Conservation (phyloP, 129 eudicot species). For the Scalesia atractyloides region DNA sequence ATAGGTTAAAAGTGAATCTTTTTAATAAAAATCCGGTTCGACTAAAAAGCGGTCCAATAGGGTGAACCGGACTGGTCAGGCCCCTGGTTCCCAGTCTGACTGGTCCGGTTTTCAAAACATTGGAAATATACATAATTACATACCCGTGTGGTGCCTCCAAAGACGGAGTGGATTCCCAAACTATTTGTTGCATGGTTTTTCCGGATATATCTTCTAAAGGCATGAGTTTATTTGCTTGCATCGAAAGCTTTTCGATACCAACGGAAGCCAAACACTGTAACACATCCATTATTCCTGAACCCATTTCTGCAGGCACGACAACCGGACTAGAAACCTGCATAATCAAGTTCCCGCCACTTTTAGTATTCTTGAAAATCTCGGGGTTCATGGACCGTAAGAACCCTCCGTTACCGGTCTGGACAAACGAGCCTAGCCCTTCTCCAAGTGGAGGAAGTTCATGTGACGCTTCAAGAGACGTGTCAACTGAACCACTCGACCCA, state of each 20-base stretch:
- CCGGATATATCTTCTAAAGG: conserved; percentile 95
- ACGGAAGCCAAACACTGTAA: conserved; percentile 77
- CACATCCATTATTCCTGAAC: conserved; percentile 82
- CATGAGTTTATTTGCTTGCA: conserved; percentile 91
- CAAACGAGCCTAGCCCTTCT: conserved; percentile 83
- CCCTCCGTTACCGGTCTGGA: conserved; percentile 81
- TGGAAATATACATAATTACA: background rate
- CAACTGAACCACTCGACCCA: conserved; percentile 65
- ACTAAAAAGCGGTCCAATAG: too few relatives aligned
- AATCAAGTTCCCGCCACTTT: conserved; percentile 74
- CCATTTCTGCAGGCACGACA: conserved; percentile 98
- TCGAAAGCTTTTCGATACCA: conserved; percentile 90
- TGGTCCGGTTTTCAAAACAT: too few relatives aligned
- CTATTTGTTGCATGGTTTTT: conserved; percentile 77
- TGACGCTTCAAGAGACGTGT: conserved; percentile 55
- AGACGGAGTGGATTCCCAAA: conserved; percentile 64
- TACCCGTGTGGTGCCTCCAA: conserved; percentile 62
- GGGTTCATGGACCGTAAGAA: conserved; percentile 92
- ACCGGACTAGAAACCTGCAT: conserved; percentile 97
- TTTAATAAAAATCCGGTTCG: too few relatives aligned
- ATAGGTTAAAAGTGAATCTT: too few relatives aligned
- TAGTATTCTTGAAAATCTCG: conserved; percentile 62
- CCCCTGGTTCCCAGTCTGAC: too few relatives aligned
- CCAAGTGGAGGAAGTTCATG: conserved; percentile 72
- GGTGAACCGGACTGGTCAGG: too few relatives aligned